These are phyloP conservation scores for Chytriomyces sp. DNA, from an alignment of 192 early-diverging fungal genomes.

Conservation along the genomic window DNA sequence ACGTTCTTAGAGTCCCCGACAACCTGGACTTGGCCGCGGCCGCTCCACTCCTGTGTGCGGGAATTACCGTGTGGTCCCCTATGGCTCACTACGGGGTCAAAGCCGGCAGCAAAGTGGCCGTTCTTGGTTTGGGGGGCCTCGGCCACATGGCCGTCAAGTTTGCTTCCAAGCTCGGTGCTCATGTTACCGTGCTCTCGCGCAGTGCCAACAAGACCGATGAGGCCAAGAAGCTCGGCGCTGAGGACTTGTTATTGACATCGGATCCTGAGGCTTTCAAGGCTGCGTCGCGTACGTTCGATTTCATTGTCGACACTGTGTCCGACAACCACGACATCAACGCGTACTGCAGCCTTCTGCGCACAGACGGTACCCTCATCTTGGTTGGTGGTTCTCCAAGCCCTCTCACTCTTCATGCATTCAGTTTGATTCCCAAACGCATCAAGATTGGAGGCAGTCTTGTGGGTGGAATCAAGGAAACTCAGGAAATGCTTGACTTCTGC, in stretches of 20 bases:
- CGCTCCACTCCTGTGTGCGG: conserved; percentile 81
- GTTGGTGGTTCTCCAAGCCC: conserved; percentile 33
- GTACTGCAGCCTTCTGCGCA: conserved; percentile 14
- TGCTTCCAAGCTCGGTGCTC: conserved; percentile 26
- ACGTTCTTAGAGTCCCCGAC: conserved; percentile 65
- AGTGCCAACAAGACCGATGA: conserved; percentile 18
- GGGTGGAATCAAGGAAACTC: conserved; percentile 29
- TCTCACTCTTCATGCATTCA: conserved; percentile 12
- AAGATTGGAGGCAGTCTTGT: conserved; percentile 27
- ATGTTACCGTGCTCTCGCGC: conserved; percentile 32
- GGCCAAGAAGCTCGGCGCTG: conserved; percentile 26
- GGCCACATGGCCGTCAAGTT: conserved; percentile 60
- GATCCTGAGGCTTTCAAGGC: conserved; percentile 22
- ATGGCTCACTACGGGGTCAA: conserved; percentile 56
- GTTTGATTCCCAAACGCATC: conserved; percentile 26
- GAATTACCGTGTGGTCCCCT: conserved; percentile 74
- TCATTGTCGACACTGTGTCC: conserved; percentile 34
- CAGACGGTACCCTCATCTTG: conserved; percentile 38
- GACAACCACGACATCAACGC: conserved; percentile 16
- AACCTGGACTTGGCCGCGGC: conserved; percentile 60
- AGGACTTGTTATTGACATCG: conserved; percentile 8
- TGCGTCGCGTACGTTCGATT: conserved; percentile 15
- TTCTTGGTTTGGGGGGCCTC: conserved; percentile 81
- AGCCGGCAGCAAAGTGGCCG: conserved; percentile 66
- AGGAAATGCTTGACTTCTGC: conserved; percentile 36